Evolutionary conservation across 805 yeast species (phyloP).

Genomic region (Saccharomycopsis vini): DNA sequence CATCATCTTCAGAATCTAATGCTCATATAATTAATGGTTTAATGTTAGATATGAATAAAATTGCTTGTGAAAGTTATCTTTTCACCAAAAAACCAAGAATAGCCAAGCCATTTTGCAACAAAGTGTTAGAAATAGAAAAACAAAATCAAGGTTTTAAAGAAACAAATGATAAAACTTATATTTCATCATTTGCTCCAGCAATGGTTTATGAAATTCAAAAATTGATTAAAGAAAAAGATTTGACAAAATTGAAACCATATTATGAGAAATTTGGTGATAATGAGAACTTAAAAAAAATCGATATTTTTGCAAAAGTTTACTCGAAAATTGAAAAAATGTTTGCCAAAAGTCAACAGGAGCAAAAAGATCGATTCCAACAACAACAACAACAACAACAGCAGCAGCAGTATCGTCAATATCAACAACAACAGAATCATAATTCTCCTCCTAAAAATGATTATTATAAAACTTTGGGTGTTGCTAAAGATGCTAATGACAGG

Average conservation of each 20-base stretch:
- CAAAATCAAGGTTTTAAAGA: background rate
- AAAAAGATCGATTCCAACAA: constrained; percentile 37
- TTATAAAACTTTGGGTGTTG: constrained; percentile 67
- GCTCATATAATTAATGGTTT: constrained; percentile 11
- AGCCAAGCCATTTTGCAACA: constrained; percentile 12
- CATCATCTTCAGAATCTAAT: background rate
- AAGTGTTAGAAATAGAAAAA: constrained; percentile 7
- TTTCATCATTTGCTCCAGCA: constrained; percentile 12
- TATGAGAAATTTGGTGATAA: constrained; percentile 15
- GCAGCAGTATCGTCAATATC: constrained; percentile 31
- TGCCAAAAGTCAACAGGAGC: constrained; percentile 32
- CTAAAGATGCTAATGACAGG: constrained; percentile 55
- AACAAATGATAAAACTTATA: background rate
- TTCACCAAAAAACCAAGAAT: constrained; percentile 3
- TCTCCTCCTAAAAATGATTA: constrained; percentile 48
- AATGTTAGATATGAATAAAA: constrained; percentile 9
- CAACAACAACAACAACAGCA: constrained; percentile 37
- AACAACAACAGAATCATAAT: constrained; percentile 25
- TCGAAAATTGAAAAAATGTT: constrained; percentile 27
- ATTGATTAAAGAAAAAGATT: constrained; percentile 11
- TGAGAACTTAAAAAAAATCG: constrained; percentile 13
- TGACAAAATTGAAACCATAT: constrained; percentile 5
- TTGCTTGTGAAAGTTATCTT: constrained; percentile 14
- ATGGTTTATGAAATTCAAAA: constrained; percentile 11
- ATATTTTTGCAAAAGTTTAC: constrained; percentile 20